phyloP scores from a whole-genome alignment of 2,329 filamentous ascomycete genomes.

The Microsporum audouinii region DNA sequence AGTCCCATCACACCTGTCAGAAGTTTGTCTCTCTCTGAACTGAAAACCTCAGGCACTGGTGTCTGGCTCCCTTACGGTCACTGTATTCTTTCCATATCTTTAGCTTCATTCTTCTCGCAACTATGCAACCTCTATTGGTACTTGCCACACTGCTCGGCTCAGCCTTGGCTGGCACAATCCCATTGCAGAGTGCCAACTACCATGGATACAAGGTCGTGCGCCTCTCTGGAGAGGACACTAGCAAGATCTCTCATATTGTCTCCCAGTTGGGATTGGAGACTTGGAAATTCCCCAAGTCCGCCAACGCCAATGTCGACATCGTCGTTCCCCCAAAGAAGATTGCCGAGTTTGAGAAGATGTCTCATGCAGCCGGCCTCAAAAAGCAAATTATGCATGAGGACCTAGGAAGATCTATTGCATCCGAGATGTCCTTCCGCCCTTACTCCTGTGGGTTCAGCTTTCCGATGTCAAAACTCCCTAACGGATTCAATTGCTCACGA shows the following conservation, averaged over 20 bases:
- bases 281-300: conserved; percentile 15
- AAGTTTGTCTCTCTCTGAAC: neutral
- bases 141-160: conserved; percentile 11
- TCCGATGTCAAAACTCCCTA: no score
- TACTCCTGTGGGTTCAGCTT: conserved; percentile 7
- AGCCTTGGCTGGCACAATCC: conserved; percentile 8
- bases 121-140: conserved; percentile 11
- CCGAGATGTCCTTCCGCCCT: conserved; percentile 22
- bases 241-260: conserved; percentile 13
- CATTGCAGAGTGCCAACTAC: conserved; percentile 10
- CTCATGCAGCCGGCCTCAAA: conserved; percentile 19
- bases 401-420: conserved; percentile 34
- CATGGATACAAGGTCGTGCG: conserved; percentile 18
- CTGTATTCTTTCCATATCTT: neutral
- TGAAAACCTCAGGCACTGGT: neutral
- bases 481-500: neutral
- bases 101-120: neutral
- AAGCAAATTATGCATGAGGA: conserved; percentile 33
- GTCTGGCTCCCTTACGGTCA: neutral
- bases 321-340: conserved; percentile 32
- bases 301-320: conserved; percentile 29
- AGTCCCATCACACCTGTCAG: neutral
- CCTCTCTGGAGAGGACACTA: conserved; percentile 10
- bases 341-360: conserved; percentile 28
- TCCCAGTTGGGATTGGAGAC: conserved; percentile 12